Conservation (phyloP, 176 grass and related monocot species). For the Bromus sterilis region DNA sequence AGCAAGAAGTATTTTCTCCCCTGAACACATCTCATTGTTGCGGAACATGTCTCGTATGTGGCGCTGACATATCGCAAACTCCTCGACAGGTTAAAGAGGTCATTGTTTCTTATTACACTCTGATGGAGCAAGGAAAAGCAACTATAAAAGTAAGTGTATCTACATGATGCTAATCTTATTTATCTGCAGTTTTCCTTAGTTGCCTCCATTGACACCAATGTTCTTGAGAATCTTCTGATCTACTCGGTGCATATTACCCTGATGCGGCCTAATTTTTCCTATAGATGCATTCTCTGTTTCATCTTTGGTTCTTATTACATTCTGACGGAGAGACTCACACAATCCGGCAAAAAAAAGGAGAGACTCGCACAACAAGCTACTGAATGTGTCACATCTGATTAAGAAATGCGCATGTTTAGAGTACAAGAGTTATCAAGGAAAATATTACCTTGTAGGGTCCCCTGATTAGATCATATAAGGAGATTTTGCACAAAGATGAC, state of each 20-base stretch:
- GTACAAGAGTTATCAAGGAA: neutral
- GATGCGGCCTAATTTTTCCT: neutral
- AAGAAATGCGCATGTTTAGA: neutral
- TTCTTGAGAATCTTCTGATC: neutral
- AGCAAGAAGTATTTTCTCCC: conserved; percentile 72
- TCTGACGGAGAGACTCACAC: no score
- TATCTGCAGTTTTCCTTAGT: neutral
- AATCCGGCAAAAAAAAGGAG: no score
- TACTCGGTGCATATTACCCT: neutral
- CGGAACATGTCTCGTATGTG: neutral
- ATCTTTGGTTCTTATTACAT: no score
- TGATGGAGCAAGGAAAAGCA: conserved; percentile 87
- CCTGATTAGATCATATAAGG: neutral
- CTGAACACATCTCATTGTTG: neutral
- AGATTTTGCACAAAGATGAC: neutral
- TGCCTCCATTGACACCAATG: neutral
- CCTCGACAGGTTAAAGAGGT: conserved; percentile 83
- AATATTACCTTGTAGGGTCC: neutral
- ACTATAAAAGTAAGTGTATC: conserved; percentile 31
- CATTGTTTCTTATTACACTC: conserved; percentile 78
- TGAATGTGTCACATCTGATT: neutral
- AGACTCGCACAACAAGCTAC: neutral
- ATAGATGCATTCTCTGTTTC: neutral
- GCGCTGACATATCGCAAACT: neutral
- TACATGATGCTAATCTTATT: neutral